Percentiles rank a stretch among this genome's conserved stretches.
Evolutionary conservation across 140 eudicot genomes (phyloP).

Genomic region (Erigeron philadelphicus): DNA sequence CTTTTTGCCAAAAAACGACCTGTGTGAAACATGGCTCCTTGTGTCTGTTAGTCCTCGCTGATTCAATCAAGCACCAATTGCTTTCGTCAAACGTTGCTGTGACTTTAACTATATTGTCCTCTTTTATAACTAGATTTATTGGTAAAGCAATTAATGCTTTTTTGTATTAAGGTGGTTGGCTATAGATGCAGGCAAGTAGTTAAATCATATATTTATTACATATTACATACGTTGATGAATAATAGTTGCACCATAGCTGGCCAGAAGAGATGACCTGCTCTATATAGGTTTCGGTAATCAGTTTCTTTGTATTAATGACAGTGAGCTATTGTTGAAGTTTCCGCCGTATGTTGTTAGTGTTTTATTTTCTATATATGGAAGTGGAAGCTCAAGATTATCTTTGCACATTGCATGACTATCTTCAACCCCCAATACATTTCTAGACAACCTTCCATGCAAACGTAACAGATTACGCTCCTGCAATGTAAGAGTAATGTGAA

Average conservation of each 20-base stretch:
- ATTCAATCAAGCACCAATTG: neutral
- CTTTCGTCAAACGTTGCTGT: neutral
- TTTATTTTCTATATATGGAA: conserved; percentile 4
- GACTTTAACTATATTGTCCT: neutral
- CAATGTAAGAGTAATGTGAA: neutral
- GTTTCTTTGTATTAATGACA: conserved; percentile 23
- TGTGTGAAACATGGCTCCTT: too few species aligned
- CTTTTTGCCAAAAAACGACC: too few species aligned
- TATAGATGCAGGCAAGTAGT: neutral
- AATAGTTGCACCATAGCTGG: conserved; percentile 11
- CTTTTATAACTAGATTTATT: neutral
- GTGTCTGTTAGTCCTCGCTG: too few species aligned
- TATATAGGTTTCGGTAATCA: conserved; percentile 4
- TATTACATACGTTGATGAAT: conserved; percentile 18
- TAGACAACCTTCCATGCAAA: conserved; percentile 9
- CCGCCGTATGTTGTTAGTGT: neutral
- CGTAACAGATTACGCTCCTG: conserved; percentile 30
- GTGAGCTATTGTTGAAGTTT: conserved; percentile 14
- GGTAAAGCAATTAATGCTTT: neutral
- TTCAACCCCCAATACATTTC: conserved; percentile 12
- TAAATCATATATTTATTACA: conserved; percentile 17
- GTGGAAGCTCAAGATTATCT: neutral
- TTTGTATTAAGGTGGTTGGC: neutral
- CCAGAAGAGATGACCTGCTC: neutral
- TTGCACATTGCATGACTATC: conserved; percentile 13